Base-by-base conservation (phyloP, 257 asterid genomes). In the Apocynum venetum region DNA sequence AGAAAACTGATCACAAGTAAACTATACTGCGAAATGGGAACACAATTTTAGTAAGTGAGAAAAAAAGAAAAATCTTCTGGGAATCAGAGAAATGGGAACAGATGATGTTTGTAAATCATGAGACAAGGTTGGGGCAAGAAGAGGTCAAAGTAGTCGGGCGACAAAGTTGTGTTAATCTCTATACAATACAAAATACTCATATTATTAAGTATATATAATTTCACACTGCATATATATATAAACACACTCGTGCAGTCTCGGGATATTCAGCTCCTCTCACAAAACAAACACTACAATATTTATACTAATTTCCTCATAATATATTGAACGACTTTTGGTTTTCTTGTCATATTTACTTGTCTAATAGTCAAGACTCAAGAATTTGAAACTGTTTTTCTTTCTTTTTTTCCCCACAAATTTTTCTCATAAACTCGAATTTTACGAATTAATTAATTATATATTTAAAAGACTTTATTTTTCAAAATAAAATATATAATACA, bases 111-210 rank as follows among this genome's bases (percentile, higher is more conserved):
- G 85, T 47, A 71, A 78, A 77, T 80, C 69, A 49, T 68, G 67
- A 59, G 86, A 84, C 89, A 86, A 38, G 77, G 57, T 63, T 79
- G 80, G 68, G 82, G 83, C 82, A 86, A 77, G 78, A 74, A 77
- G 75, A 77, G 83, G 86, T 84, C 88, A 82, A 84, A 51, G 47
- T 84, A 79, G 78, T 84, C 83, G 81, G 81, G 80, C 75, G 76
- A 72, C 48, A 65, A 66, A 15, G 14, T 68, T 68, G 52, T 68
- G 73, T 68, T 43, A 67, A 67, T 67, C 72, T 67, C 72, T 40
- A 41, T 67, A 40, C n/a, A 65, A 7, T 38, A 25, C 31, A 25
- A 25, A 25, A 25, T 25, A 25, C 31, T 25, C 31, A 25, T 25
- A 25, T 25, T 25, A 25, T 25, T 25, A 4, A 57, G 3, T 5